Base-by-base conservation (phyloP, 139 green algal genomes). In the Choricystis sp. region DNA sequence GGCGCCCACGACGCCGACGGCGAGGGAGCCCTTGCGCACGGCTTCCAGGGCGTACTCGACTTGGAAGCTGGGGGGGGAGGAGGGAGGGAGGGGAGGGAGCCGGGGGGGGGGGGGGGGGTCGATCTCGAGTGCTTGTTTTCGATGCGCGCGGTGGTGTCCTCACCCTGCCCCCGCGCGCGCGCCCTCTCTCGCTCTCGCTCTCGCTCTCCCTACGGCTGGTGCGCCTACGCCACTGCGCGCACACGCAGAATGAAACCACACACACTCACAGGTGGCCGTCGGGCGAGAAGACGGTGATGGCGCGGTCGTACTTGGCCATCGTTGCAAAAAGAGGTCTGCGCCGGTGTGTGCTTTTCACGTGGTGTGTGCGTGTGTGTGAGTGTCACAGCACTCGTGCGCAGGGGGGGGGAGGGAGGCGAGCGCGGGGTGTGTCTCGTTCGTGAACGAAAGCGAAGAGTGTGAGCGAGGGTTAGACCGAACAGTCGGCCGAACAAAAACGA, bases 1-100 rank as follows among this genome's bases (percentile, higher is more conserved):
- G 31, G 26, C 81, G 59, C 92, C 94, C 16, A 88, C 71, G 3
- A 99, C 85, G 1, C 88, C 94, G 16, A 99, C 90, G 1, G 94
- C 94, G 5, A 95, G 76, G 0, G 86, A 83, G 26, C 94, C 94
- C 71, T 95, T 94, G 16, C 88, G 73, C 28, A 99, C 94, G 29
- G 94, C 94, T 69, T 99, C 94, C 30, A 96, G 72, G 0, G 93
- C 93, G 72, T 99, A 99, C 68, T 99, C 93, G 30, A 99, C 93
- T 79, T 97, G 86, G 57, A 89, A 89, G 68, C 77, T 87, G 73
- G 27, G 49, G 9, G 19, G 20, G 65, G 21, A 40, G 26, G 4
- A 66, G 29, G 25, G 52, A 63, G 59, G 20, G 22, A n/a, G 16
- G 21, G 14, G 61, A 71, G 9, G 9, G 22, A 27, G 27, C n/a